Percentiles rank a stretch among this genome's conserved stretches.
These are phyloP conservation scores for Penicillium sp. DNA, from an alignment of 2,329 filamentous ascomycete species.

Conservation along the genomic window DNA sequence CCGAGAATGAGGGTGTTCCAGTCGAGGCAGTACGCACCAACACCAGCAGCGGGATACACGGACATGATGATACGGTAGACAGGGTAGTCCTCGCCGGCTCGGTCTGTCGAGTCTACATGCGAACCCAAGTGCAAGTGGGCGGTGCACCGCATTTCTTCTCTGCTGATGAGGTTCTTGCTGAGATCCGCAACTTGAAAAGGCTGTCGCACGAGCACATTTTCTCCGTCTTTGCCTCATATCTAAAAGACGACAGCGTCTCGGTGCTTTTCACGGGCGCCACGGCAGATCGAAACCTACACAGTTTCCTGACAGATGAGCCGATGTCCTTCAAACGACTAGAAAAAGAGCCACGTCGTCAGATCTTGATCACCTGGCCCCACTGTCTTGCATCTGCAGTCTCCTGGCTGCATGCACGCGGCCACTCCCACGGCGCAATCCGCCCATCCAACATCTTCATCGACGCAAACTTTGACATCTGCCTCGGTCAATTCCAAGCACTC, in stretches of 20 bases:
- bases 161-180: conserved; percentile 40
- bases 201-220: conserved; percentile 46
- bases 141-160: conserved; percentile 39
- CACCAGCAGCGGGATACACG: conserved; percentile 34
- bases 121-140: conserved; percentile 39
- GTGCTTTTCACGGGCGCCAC: conserved; percentile 43
- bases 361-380: conserved; percentile 47
- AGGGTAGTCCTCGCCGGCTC: conserved; percentile 41
- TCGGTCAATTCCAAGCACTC: conserved; percentile 58
- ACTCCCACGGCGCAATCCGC: conserved; percentile 56
- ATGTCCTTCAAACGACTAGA: conserved; percentile 41
- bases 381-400: conserved; percentile 55
- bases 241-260: conserved; percentile 43
- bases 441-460: conserved; percentile 61
- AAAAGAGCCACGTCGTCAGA: conserved; percentile 43
- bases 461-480: conserved; percentile 54
- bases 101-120: conserved; percentile 36
- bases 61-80: conserved; percentile 35
- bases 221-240: conserved; percentile 47
- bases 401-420: conserved; percentile 55
- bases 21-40: conserved; percentile 52
- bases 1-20: conserved; percentile 58
- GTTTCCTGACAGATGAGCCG: conserved; percentile 45
- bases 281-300: conserved; percentile 41
- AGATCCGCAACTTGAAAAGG: conserved; percentile 39